Evolutionary conservation across 2,329 filamentous ascomycete species (phyloP).

Genomic region (Nigrospora osmanthi): DNA sequence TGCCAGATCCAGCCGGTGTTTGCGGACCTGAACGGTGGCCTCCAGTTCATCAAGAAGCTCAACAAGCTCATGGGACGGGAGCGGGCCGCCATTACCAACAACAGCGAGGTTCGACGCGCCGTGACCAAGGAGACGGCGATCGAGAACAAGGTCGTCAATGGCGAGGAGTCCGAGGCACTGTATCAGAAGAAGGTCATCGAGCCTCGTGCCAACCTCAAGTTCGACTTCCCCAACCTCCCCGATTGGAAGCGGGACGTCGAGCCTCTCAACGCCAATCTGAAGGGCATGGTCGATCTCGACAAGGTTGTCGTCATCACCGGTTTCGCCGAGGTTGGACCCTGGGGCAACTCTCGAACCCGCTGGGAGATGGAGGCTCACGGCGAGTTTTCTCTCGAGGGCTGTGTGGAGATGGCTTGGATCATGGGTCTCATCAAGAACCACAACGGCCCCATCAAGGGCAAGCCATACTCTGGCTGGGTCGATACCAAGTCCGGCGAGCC

Average conservation of each 20-base stretch:
- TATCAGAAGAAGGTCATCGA: constrained; percentile 94
- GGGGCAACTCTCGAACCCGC: constrained; percentile 95
- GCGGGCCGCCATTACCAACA: constrained; percentile 90
- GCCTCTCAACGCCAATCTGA: constrained; percentile 79
- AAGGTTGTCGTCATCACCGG: constrained; percentile 97
- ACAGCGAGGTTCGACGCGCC: constrained; percentile 84
- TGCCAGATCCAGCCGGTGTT: constrained; percentile 95
- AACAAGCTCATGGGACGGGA: constrained; percentile 92
- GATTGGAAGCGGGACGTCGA: constrained; percentile 89
- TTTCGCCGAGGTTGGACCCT: constrained; percentile 91
- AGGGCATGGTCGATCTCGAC: constrained; percentile 97
- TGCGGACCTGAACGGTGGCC: constrained; percentile 92
- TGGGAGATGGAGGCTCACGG: constrained; percentile 99
- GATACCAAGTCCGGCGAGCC: constrained; percentile 91
- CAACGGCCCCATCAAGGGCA: constrained; percentile 91
- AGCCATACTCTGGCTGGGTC: constrained; percentile 95
- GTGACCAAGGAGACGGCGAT: constrained; percentile 94
- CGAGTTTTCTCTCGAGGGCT: constrained; percentile 94
- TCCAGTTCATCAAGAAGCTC: constrained; percentile 94
- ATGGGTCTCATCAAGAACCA: constrained; percentile 99
- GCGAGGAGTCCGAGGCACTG: constrained; percentile 81
- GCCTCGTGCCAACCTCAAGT: constrained; percentile 96
- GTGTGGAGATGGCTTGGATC: constrained; percentile 99
- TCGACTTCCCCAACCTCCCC: constrained; percentile 83
- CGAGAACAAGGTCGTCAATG: constrained; percentile 96